A percentile compares a stretch with the other conserved stretches of the same genome.
These are phyloP conservation scores for Wickerhamiella qilinensis DNA, from an alignment of 805 yeast genomes.

Conservation along the genomic window DNA sequence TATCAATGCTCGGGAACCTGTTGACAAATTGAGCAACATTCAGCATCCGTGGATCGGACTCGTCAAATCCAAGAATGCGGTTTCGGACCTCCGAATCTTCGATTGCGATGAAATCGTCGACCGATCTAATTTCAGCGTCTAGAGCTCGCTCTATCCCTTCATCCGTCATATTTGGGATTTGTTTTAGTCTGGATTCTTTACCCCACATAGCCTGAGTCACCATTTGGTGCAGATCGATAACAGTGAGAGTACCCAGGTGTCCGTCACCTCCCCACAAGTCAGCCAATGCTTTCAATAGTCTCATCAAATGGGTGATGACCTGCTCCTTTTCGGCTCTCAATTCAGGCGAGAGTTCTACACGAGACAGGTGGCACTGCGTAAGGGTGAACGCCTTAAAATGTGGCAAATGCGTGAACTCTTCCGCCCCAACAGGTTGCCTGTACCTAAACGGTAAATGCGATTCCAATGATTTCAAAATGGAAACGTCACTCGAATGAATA, in stretches of 20 bases:
- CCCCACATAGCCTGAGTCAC: conserved; percentile 77
- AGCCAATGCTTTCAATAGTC: conserved; percentile 46
- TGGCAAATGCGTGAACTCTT: not conserved
- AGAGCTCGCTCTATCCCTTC: conserved; percentile 39
- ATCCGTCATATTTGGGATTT: conserved; percentile 52
- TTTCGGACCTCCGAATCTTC: conserved; percentile 56
- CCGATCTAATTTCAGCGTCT: conserved; percentile 41
- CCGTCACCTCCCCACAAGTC: conserved; percentile 76
- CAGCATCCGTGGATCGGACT: conserved; percentile 27
- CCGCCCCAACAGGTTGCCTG: not conserved
- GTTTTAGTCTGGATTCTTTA: conserved; percentile 59
- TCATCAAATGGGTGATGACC: conserved; percentile 34
- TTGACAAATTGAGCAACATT: conserved; percentile 80
- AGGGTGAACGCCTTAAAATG: conserved; percentile 56
- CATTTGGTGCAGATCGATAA: conserved; percentile 84
- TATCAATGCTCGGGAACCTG: conserved; percentile 72
- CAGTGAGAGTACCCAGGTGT: conserved; percentile 53
- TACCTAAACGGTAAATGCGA: not conserved
- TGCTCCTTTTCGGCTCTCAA: conserved; percentile 37
- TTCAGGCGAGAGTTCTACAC: conserved; percentile 47
- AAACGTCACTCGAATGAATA: not conserved
- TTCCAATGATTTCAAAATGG: not conserved
- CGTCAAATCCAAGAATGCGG: conserved; percentile 39
- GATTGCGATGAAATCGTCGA: conserved; percentile 58
- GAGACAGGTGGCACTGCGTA: conserved; percentile 66